Base-by-base conservation (phyloP, 208 protist genomes). In the Leishmania braziliensis region DNA sequence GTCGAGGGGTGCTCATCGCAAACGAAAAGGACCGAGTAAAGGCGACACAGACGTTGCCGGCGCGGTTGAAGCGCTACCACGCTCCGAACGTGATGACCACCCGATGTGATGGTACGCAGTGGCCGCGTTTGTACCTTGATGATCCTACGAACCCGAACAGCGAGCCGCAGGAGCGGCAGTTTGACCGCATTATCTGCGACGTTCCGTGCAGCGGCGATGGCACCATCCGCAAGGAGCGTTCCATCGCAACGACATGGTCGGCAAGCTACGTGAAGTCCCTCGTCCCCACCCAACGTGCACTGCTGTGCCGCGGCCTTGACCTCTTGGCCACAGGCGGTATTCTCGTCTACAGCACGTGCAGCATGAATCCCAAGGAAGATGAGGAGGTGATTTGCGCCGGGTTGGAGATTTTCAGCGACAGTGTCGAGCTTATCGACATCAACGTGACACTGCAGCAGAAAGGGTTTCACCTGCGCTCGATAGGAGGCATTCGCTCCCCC, bases 321-420 rank as follows among this genome's bases (percentile, higher is more conserved):
- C 80, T 98, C 54, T 88, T 98, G 20, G 82, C 73, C 39, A 84
- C 82, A 43, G 90, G 76, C 58, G 98, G 98, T 51, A 83, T 96
- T 46, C 90, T 99, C 36, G 98, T 99, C 6, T 99, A 99, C 91
- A 99, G 97, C 76, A 99, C 98, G 20, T 99, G 98, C 88, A 98
- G 96, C 72, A 85, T 99, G 70, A 99, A 99, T 80, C 98, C 98
- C 43, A 95, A 99, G 80, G 98, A 99, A 86, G 94, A 99, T 77
- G 98, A 99, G 86, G 97, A 98, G 74, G 97, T 99, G 62, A 96
- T 99, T 14, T 94, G 91, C 62, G 86, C 91, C 5, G 94, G 79
- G 1, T 84, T 98, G 60, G 92, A 95, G 72, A 77, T 93, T 36
- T 97, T 96, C 78, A 84, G 86, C 56, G 90, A 95, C 81, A 79